Conservation (phyloP, 73 alveolate species). For the Tetrahymena borealis region DNA sequence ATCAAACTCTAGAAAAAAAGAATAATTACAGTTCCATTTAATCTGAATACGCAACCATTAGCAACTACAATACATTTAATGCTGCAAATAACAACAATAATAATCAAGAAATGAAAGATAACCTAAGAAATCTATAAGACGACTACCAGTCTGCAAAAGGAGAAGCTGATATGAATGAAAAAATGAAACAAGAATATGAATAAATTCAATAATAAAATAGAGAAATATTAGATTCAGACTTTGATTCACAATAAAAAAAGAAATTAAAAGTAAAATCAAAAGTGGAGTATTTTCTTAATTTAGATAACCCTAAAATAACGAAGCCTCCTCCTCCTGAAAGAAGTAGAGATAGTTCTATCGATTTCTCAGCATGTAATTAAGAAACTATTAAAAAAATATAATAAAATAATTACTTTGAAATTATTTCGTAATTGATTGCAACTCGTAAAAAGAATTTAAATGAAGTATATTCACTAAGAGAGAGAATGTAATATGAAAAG, state of each 20-base stretch:
- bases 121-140: neutral
- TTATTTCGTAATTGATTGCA: neutral
- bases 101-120: neutral
- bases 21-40: neutral
- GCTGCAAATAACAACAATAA: neutral
- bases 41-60: neutral
- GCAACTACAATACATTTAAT: neutral
- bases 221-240: neutral
- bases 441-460: neutral
- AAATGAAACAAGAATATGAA: neutral
- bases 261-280: neutral
- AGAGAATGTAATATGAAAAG: neutral
- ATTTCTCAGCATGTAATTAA: neutral
- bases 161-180: neutral
- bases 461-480: neutral
- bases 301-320: neutral
- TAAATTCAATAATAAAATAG: neutral
- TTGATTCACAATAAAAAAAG: neutral
- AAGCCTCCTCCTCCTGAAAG: neutral
- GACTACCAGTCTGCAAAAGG: neutral
- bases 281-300: neutral
- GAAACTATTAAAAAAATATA: neutral
- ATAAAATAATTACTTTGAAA: neutral
- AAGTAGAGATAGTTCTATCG: neutral
- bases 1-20: neutral